Percentiles rank a stretch among this genome's conserved stretches.
phyloP scores from a whole-genome alignment of 2,329 filamentous ascomycete species.

The Colletotrichum gigasporum region DNA sequence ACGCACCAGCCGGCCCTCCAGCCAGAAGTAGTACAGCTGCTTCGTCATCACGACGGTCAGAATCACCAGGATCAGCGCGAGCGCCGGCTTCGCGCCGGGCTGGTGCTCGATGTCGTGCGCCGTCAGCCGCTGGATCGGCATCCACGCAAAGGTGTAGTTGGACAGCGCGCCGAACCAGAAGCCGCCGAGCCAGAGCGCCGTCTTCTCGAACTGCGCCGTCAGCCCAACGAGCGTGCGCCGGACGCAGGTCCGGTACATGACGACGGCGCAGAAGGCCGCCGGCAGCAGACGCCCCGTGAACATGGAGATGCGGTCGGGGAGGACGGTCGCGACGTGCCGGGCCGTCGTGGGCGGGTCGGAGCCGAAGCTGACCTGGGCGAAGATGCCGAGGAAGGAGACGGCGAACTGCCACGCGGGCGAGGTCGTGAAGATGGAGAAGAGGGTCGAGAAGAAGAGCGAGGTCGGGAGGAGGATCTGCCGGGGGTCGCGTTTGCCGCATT shows the following conservation, averaged over 20 bases:
- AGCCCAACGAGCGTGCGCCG: slow-evolving; percentile 76
- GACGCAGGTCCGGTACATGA: slow-evolving; percentile 86
- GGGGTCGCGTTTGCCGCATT: slow-evolving; percentile 77
- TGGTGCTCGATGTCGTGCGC: slow-evolving; percentile 88
- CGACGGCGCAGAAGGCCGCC: slow-evolving; percentile 85
- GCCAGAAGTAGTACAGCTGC: slow-evolving; percentile 87
- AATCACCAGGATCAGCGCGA: slow-evolving; percentile 79
- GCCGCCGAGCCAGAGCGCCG: slow-evolving; percentile 86
- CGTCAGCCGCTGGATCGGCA: slow-evolving; percentile 90
- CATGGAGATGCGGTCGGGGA: slow-evolving; percentile 45
- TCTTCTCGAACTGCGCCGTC: slow-evolving; percentile 88
- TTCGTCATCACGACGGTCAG: slow-evolving; percentile 74
- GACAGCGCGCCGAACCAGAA: slow-evolving; percentile 92
- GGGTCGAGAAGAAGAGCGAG: slow-evolving; percentile 79
- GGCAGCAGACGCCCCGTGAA: slow-evolving; percentile 78
- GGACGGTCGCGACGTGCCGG: slow-evolving; percentile 73
- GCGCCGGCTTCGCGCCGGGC: slow-evolving; percentile 84
- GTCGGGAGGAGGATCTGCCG: slow-evolving; percentile 88
- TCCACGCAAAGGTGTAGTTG: slow-evolving; percentile 95
- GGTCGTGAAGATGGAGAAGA: slow-evolving; percentile 83
- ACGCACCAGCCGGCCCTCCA: slow-evolving; percentile 81
- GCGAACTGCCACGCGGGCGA: slow-evolving; percentile 87
- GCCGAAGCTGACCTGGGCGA: slow-evolving; percentile 89
- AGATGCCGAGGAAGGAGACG: slow-evolving; percentile 81
- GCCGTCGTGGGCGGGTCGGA: slow-evolving; percentile 78